phyloP scores from a whole-genome alignment of 169 alveolate species.

The Hepatocystis sp. region DNA sequence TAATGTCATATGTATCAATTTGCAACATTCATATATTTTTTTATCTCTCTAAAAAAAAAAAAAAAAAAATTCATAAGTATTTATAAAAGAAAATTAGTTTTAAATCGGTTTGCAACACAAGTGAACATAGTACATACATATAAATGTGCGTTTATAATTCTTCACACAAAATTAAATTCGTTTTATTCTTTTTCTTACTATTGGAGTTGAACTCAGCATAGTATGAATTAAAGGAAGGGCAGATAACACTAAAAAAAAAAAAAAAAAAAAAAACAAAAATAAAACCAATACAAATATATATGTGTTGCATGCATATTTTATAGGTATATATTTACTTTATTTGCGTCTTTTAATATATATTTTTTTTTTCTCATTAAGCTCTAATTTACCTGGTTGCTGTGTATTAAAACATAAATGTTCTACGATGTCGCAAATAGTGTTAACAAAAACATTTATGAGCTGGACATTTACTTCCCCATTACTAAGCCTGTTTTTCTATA shows the following conservation, averaged over 20 bases:
- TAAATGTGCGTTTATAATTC: background rate
- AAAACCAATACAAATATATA: too few species aligned
- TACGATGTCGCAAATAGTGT: constrained; percentile 50
- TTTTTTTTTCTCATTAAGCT: constrained; percentile 4
- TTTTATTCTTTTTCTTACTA: constrained; percentile 28
- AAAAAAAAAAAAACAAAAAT: constrained; percentile 6
- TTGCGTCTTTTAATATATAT: background rate
- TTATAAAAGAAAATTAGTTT: constrained; percentile 4
- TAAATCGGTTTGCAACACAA: constrained; percentile 4
- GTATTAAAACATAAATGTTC: constrained; percentile 39
- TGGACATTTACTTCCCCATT: constrained; percentile 30
- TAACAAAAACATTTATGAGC: constrained; percentile 48
- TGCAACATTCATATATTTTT: constrained; percentile 49
- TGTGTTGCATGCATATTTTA: too few species aligned
- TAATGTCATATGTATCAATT: constrained; percentile 42
- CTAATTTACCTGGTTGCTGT: constrained; percentile 34
- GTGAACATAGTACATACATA: background rate
- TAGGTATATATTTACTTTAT: too few species aligned
- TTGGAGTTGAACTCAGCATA: constrained; percentile 30
- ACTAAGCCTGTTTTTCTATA: constrained; percentile 16
- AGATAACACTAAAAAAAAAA: constrained; percentile 35
- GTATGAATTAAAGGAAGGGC: constrained; percentile 65
- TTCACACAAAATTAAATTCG: background rate
- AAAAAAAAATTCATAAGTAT: constrained; percentile 1
- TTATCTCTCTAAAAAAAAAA: constrained; percentile 76